Base-by-base conservation (phyloP, 768 basidiomycete genomes). In the Boletus vermiculosoides region DNA sequence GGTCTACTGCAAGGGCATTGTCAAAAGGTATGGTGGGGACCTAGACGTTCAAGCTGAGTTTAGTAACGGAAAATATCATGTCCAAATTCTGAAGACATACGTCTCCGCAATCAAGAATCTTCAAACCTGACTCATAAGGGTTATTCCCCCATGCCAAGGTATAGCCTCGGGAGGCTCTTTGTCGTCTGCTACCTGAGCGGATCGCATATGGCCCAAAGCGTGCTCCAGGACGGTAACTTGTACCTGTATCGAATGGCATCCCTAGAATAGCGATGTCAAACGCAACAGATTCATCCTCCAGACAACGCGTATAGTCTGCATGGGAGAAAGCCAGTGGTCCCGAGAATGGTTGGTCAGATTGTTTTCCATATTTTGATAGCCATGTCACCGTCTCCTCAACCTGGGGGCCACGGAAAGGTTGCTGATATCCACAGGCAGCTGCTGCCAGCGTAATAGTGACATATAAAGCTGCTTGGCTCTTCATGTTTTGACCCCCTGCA, bases 201-300 rank as follows among this genome's bases (percentile, higher is more conserved):
- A 95, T 91, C 10, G 86, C 93, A 66, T 83, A 84, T 1, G 92
- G 92, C 9, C 93, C 93, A 73, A 95, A 95, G 10, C 93, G 83
- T 13, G 92, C 92, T 5, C 92, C 92, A 18, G 72, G 77, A 6
- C 81, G 72, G 56, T 77, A 82, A 0, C 70, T 67, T 12, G 85
- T 83, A 1, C 76, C 79, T 0, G 88, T 92, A 63, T 92, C 88
- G 63, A 91, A 90, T 0, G 89, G 89, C 76, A 90, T 83, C 9
- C 90, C 92, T 6, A 95, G 72, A 37, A 95, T 69, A 1, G 89
- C 92, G 52, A 95, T 84, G 70, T 94, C 66, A 30, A 66, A 66
- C 11, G 23, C 28, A 18, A 46, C 44, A 22, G 64, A 56, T 58
- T 63, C 64, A 18, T 66, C 58, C 45, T 67, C 66, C 11, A 67